Percentiles rank a stretch among this genome's conserved stretches.
Conservation (phyloP, 768 basidiomycete species). For the Russula vinacea region DNA sequence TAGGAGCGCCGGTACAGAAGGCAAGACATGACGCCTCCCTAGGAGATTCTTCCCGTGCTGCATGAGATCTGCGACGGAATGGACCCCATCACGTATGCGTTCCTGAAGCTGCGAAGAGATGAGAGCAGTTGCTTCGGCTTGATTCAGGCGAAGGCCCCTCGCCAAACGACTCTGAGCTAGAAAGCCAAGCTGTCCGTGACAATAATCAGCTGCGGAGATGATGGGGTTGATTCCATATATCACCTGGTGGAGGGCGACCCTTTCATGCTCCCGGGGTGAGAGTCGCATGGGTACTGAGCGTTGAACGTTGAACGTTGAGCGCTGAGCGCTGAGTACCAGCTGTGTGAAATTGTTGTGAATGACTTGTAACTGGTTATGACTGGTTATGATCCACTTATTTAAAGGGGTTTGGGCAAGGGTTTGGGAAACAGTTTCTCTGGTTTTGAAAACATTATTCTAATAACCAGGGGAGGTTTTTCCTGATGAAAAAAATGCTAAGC, state of each 20-base stretch:
- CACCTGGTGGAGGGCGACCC: constrained; percentile 68
- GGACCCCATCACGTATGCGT: constrained; percentile 83
- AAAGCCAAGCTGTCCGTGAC: constrained; percentile 61
- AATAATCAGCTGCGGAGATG: constrained; percentile 8
- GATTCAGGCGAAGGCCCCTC: constrained; percentile 84
- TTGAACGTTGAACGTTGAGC: too few species aligned
- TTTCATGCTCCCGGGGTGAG: constrained; percentile 71
- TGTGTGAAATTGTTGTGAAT: too few species aligned
- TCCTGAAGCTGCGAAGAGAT: constrained; percentile 94
- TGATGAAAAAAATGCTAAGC: too few species aligned
- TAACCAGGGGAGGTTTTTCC: too few species aligned
- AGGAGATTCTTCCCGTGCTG: constrained; percentile 85
- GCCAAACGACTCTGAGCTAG: constrained; percentile 94
- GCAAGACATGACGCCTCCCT: constrained; percentile 84
- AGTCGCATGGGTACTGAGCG: constrained; percentile 51
- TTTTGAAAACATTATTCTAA: too few species aligned
- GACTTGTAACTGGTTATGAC: too few species aligned
- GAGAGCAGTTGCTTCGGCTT: constrained; percentile 83
- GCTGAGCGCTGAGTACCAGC: too few species aligned
- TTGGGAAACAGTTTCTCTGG: too few species aligned
- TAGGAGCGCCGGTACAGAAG: constrained; percentile 68
- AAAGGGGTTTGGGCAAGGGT: too few species aligned
- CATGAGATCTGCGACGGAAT: constrained; percentile 90
- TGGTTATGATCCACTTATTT: too few species aligned
- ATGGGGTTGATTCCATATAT: constrained; percentile 32